phyloP scores from a whole-genome alignment of 2,329 filamentous ascomycete genomes.

The Fusarium burgessii region DNA sequence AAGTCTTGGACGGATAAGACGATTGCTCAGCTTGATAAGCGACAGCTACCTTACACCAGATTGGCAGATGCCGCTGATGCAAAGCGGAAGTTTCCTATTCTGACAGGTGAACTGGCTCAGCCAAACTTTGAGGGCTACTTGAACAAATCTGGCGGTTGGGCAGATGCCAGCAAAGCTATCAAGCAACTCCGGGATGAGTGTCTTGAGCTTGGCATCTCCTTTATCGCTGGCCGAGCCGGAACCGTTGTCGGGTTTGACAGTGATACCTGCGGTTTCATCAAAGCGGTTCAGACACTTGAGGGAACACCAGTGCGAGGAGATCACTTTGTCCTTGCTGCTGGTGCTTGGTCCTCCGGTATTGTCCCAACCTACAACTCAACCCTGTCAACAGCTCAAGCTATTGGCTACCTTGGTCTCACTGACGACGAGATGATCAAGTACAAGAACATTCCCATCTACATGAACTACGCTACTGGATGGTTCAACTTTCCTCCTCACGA shows the following conservation, averaged over 20 bases:
- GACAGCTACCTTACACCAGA: constrained; percentile 6
- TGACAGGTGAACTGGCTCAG: constrained; percentile 20
- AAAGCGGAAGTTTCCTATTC: constrained; percentile 1
- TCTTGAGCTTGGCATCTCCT: constrained; percentile 28
- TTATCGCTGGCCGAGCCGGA: constrained; percentile 26
- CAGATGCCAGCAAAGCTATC: constrained; percentile 35
- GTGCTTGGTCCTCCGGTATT: constrained; percentile 22
- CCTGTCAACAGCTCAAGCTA: constrained; percentile 26
- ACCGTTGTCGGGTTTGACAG: constrained; percentile 22
- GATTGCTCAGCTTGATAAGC: constrained; percentile 19
- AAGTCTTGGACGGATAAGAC: constrained; percentile 34
- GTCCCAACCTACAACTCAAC: constrained; percentile 30
- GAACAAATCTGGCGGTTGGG: constrained; percentile 33
- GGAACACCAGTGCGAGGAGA: constrained; percentile 11
- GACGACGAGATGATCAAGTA: constrained; percentile 31
- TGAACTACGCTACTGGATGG: constrained; percentile 39
- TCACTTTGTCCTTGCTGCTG: constrained; percentile 31
- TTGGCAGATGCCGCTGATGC: constrained; percentile 3
- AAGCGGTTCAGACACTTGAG: background rate
- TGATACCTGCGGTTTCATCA: background rate
- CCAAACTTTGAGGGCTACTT: constrained; percentile 30
- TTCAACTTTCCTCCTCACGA: constrained; percentile 41
- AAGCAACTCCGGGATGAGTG: constrained; percentile 32
- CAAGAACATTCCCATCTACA: constrained; percentile 33
- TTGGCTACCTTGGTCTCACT: constrained; percentile 32